Evolutionary conservation across 1,284 basidiomycete genomes (phyloP).

Genomic region (Veloporphyrellus conicus): DNA sequence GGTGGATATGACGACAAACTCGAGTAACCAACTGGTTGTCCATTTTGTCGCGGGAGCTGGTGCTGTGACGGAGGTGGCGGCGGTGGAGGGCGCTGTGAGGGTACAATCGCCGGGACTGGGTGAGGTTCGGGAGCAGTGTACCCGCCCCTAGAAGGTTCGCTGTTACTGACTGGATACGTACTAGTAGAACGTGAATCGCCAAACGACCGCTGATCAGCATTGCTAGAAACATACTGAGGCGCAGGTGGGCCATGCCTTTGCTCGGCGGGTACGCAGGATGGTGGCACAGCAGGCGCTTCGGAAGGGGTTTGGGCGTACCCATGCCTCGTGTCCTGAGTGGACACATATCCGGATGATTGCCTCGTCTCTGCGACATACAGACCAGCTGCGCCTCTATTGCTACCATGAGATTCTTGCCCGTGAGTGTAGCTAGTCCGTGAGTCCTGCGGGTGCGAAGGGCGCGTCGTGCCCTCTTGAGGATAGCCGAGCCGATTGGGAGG

Average conservation of each 20-base stretch:
- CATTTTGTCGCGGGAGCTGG: constrained; percentile 22
- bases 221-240: constrained; percentile 21
- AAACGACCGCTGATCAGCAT: constrained; percentile 22
- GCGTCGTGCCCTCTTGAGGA: constrained; percentile 16
- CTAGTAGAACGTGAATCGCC: constrained; percentile 23
- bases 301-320: constrained; percentile 19
- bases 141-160: constrained; percentile 17
- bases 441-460: constrained; percentile 20
- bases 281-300: constrained; percentile 14
- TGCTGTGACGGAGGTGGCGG: constrained; percentile 17
- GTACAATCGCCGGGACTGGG: constrained; percentile 14
- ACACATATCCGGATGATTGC: constrained; percentile 20
- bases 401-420: constrained; percentile 20
- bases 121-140: constrained; percentile 20
- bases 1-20: constrained; percentile 15
- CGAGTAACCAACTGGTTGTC: constrained; percentile 20
- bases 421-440: constrained; percentile 20
- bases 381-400: constrained; percentile 2
- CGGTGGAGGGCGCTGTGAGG: constrained; percentile 19
- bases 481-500: constrained; percentile 17
- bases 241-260: constrained; percentile 19
- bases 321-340: constrained; percentile 24
- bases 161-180: constrained; percentile 13
- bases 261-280: constrained; percentile 21
- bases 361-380: constrained; percentile 22